phyloP scores from a whole-genome alignment of 768 basidiomycete genomes.

The Lactifluus hygrophoroides region DNA sequence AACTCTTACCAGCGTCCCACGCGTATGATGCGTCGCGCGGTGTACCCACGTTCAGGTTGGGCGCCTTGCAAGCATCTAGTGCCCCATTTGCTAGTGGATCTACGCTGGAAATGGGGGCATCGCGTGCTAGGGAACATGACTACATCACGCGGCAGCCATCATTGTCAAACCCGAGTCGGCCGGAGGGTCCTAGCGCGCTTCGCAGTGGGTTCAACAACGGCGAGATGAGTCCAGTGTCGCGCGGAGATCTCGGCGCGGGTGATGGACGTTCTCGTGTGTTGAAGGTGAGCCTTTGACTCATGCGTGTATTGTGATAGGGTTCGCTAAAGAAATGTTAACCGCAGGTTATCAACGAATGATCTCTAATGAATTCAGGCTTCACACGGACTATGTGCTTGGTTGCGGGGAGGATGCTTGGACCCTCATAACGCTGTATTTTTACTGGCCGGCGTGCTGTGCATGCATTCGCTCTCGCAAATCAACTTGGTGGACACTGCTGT shows the following conservation, averaged over 20 bases:
- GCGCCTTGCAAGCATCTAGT: neutral
- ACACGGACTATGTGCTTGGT: neutral
- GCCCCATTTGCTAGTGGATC: neutral
- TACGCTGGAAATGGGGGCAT: neutral
- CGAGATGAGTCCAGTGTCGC: too few species aligned
- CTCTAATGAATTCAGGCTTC: neutral
- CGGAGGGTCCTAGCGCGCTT: slow-evolving; percentile 22
- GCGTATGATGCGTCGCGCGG: neutral
- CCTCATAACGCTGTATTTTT: neutral
- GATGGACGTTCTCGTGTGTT: neutral
- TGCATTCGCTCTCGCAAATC: neutral
- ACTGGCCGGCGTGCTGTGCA: neutral
- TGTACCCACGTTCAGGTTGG: neutral
- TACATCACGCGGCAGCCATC: too few species aligned
- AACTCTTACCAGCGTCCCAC: neutral
- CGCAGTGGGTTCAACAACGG: neutral
- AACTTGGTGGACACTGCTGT: neutral
- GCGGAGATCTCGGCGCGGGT: neutral
- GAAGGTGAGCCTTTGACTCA: slow-evolving; percentile 12
- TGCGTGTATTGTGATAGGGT: neutral
- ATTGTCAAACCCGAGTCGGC: too few species aligned
- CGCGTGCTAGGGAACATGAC: neutral
- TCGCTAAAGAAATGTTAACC: neutral
- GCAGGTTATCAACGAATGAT: slow-evolving; percentile 18
- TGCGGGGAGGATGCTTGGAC: neutral